Conservation (phyloP, 805 yeast species). For the Candida incommunis region DNA sequence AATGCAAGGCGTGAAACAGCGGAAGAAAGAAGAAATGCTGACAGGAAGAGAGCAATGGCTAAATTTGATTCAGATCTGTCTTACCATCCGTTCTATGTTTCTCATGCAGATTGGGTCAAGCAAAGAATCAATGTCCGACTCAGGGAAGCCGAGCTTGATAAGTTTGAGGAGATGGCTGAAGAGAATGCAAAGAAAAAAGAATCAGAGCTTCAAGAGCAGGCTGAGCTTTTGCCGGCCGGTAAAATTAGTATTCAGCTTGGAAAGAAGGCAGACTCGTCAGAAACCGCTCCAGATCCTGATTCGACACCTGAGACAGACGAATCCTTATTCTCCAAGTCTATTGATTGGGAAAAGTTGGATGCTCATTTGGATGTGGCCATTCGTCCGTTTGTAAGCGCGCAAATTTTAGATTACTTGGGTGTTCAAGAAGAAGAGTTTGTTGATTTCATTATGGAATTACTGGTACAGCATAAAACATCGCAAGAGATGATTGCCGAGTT, state of each 20-base stretch:
- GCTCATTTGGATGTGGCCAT: background rate
- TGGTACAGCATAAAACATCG: background rate
- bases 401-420: background rate
- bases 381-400: background rate
- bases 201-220: background rate
- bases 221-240: background rate
- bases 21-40: constrained; percentile 10
- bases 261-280: background rate
- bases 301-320: background rate
- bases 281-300: background rate
- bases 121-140: background rate
- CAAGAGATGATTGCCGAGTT: background rate
- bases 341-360: background rate
- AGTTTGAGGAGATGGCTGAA: background rate
- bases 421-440: background rate
- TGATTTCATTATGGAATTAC: background rate
- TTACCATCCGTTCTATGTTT: background rate
- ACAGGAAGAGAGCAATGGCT: background rate
- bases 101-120: background rate
- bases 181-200: background rate
- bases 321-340: background rate
- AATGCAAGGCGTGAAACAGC: constrained; percentile 28
- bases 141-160: background rate
- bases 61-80: background rate
- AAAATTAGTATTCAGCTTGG: background rate